Conservation (phyloP, 1,284 basidiomycete genomes). For the Takashimella koratensis region DNA sequence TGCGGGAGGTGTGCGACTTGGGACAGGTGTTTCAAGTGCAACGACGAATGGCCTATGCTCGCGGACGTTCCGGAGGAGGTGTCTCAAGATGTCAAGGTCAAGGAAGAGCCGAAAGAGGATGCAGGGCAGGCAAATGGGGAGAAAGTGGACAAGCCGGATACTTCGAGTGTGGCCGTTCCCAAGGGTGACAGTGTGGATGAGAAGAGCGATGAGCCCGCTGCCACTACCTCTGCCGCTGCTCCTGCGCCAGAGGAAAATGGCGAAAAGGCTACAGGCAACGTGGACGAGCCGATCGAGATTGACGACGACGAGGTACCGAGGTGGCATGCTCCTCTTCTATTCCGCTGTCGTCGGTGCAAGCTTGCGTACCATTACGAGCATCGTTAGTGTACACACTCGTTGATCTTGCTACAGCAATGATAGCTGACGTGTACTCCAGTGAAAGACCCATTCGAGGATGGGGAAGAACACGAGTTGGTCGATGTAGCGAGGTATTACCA, state of each 20-base stretch:
- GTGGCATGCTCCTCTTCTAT: constrained; percentile 54
- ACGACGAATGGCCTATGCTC: constrained; percentile 54
- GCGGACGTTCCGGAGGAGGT: not conserved
- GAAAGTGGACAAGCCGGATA: too few relatives aligned
- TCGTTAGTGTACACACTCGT: constrained; percentile 26
- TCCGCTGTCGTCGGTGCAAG: constrained; percentile 75
- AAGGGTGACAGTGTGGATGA: too few relatives aligned
- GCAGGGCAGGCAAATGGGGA: too few relatives aligned
- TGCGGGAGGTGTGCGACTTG: constrained; percentile 72
- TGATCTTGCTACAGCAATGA: too few relatives aligned
- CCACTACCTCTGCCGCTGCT: too few relatives aligned
- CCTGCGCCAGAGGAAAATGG: not conserved
- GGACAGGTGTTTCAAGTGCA: constrained; percentile 72
- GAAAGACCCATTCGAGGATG: constrained; percentile 15
- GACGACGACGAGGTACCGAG: constrained; percentile 16
- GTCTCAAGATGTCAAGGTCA: not conserved
- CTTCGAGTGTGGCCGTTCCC: too few relatives aligned
- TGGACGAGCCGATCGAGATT: constrained; percentile 4
- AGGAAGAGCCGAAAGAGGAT: not conserved
- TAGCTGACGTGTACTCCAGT: constrained; percentile 18
- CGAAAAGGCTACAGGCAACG: not conserved
- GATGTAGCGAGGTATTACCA: constrained; percentile 58
- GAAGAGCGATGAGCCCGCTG: too few relatives aligned
- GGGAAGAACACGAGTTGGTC: constrained; percentile 12
- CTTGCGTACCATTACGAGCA: constrained; percentile 75